These are phyloP conservation scores for Fusarium chlamydosporum DNA, from an alignment of 2,329 filamentous ascomycete species.

Conservation along the genomic window DNA sequence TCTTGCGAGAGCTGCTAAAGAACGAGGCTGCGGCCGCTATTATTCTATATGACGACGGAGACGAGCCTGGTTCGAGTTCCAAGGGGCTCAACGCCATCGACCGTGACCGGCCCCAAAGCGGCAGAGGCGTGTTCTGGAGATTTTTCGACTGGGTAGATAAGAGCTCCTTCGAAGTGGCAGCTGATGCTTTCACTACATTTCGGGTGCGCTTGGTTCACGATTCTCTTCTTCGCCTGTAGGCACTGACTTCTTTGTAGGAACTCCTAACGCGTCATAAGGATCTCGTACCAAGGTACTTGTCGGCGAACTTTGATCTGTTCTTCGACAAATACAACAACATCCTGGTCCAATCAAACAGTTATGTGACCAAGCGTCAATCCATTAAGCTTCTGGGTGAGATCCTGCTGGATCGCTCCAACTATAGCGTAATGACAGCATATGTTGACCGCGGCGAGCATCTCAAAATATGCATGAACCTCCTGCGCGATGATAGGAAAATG, in stretches of 20 bases:
- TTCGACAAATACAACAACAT: constrained; percentile 91
- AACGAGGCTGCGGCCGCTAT: constrained; percentile 91
- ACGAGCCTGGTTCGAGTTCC: constrained; percentile 76
- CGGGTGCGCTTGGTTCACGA: constrained; percentile 69
- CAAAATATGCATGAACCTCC: constrained; percentile 97
- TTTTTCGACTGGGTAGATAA: constrained; percentile 99
- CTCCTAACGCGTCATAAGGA: constrained; percentile 94
- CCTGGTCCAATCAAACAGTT: constrained; percentile 91
- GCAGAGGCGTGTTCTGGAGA: constrained; percentile 91
- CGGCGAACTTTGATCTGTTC: constrained; percentile 92
- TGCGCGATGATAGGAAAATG: constrained; percentile 97
- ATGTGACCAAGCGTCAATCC: constrained; percentile 97
- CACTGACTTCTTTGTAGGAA: constrained; percentile 70
- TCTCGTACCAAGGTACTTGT: constrained; percentile 88
- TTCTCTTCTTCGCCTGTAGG: not conserved
- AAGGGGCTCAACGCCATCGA: constrained; percentile 84
- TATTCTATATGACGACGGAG: constrained; percentile 91
- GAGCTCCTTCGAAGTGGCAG: constrained; percentile 95
- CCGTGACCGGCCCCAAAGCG: constrained; percentile 79
- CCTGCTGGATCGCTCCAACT: constrained; percentile 93
- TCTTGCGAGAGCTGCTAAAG: constrained; percentile 88
- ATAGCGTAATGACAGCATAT: constrained; percentile 97
- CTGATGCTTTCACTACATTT: constrained; percentile 98
- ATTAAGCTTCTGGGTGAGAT: constrained; percentile 98
- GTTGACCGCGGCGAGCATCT: constrained; percentile 95